Evolutionary conservation across 768 basidiomycete genomes (phyloP).

Genomic region (Termitomyces sp.): DNA sequence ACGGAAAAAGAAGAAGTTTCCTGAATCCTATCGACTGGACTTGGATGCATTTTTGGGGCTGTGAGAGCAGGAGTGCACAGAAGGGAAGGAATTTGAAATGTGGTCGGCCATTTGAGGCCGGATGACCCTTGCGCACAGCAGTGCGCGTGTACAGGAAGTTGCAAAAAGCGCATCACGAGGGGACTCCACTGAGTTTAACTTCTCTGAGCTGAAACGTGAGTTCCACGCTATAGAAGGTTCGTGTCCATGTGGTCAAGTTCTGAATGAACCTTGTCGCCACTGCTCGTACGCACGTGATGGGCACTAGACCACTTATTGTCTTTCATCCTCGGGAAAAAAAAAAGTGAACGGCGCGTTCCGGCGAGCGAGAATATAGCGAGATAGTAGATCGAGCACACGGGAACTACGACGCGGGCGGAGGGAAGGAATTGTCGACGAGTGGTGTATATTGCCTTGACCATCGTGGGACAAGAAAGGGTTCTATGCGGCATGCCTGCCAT

Average conservation of each 20-base stretch:
- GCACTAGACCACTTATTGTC: neutral
- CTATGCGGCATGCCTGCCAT: neutral
- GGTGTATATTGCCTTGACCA: neutral
- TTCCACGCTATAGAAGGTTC: neutral
- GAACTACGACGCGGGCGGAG: neutral
- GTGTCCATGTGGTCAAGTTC: constrained; percentile 1
- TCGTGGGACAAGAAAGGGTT: neutral
- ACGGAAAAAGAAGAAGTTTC: neutral
- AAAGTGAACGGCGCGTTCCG: neutral
- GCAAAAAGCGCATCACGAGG: constrained; percentile 1
- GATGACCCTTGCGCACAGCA: too few relatives aligned
- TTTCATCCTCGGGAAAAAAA: neutral
- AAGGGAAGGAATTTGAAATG: neutral
- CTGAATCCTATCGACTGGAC: neutral
- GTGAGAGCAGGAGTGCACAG: neutral
- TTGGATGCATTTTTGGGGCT: neutral
- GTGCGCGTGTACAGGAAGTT: neutral
- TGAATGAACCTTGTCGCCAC: constrained; percentile 1
- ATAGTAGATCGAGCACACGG: neutral
- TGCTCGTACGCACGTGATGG: neutral
- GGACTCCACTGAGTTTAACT: neutral
- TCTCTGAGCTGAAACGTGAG: neutral
- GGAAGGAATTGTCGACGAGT: neutral
- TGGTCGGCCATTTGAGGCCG: too few relatives aligned
- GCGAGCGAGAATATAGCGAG: neutral